A percentile compares a stretch with the other conserved stretches of the same genome.
These are phyloP conservation scores for Periconia digitata DNA, from an alignment of 2,329 filamentous ascomycete genomes.

Conservation along the genomic window DNA sequence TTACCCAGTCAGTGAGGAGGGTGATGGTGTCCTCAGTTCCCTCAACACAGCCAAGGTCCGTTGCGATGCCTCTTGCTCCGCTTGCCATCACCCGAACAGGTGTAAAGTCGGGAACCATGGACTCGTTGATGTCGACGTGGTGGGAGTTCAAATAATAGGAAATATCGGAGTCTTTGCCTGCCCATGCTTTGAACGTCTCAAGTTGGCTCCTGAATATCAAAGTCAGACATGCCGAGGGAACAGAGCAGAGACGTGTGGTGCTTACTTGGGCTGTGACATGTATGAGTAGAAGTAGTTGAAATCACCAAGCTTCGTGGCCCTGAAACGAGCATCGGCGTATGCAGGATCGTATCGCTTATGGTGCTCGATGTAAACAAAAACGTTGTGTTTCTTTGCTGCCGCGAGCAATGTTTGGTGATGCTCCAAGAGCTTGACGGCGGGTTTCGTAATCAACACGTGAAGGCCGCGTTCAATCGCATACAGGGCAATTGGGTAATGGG, in stretches of 20 bases:
- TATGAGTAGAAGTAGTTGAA: slow-evolving; percentile 99
- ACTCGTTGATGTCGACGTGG: slow-evolving; percentile 90
- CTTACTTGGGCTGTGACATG: slow-evolving; percentile 71
- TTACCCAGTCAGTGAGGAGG: slow-evolving; percentile 83
- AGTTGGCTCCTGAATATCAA: slow-evolving; percentile 86
- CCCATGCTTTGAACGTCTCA: slow-evolving; percentile 94
- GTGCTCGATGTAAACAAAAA: slow-evolving; percentile 93
- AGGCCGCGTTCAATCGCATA: slow-evolving; percentile 87
- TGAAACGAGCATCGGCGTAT: slow-evolving; percentile 82
- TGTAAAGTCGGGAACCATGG: slow-evolving; percentile 80
- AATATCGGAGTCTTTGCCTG: slow-evolving; percentile 88
- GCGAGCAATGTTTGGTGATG: slow-evolving; percentile 78
- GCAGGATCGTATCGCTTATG: slow-evolving; percentile 96
- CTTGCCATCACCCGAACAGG: slow-evolving; percentile 79
- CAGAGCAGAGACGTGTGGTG: too few species aligned
- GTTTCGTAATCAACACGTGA: slow-evolving; percentile 93
- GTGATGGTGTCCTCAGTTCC: slow-evolving; percentile 93
- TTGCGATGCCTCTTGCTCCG: slow-evolving; percentile 76
- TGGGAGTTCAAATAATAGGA: slow-evolving; percentile 96
- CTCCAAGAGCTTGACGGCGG: slow-evolving; percentile 79
- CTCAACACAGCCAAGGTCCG: slow-evolving; percentile 73
- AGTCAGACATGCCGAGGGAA: slow-evolving; percentile 47
- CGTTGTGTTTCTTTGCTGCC: slow-evolving; percentile 70
- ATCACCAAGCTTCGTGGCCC: slow-evolving; percentile 76
- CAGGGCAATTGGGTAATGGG: slow-evolving; percentile 87